Evolutionary conservation across 371 early-diverging fungal species (phyloP).

Genomic region (Haplosporangium sp.): DNA sequence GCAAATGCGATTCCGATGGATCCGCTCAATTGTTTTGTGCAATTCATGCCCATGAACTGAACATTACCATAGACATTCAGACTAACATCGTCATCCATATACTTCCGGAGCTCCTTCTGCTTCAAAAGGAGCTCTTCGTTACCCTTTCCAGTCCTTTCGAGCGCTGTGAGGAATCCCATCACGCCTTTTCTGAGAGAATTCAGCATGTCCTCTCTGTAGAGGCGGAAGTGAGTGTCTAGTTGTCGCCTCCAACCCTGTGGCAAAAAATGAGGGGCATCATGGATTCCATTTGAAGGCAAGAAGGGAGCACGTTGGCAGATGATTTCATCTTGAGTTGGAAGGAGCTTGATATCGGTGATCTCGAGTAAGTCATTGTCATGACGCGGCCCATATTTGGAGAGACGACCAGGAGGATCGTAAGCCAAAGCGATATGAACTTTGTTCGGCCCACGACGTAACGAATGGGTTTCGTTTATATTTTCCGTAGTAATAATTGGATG

Average conservation of each 20-base stretch:
- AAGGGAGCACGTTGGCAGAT: constrained; percentile 32
- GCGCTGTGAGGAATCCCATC: constrained; percentile 18
- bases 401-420: constrained; percentile 48
- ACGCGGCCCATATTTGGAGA: constrained; percentile 40
- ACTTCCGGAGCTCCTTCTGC: constrained; percentile 36
- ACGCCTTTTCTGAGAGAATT: constrained; percentile 41
- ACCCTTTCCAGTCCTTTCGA: constrained; percentile 12
- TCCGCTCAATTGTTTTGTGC: constrained; percentile 26
- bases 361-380: constrained; percentile 62
- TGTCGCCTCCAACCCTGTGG: constrained; percentile 59
- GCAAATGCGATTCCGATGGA: constrained; percentile 36
- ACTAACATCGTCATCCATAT: constrained; percentile 29
- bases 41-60: constrained; percentile 32
- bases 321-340: constrained; percentile 61
- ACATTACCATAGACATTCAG: constrained; percentile 55
- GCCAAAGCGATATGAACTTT: neutral
- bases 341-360: constrained; percentile 54
- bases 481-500: neutral
- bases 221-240: constrained; percentile 66
- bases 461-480: neutral
- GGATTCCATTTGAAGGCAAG: constrained; percentile 57
- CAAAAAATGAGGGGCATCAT: constrained; percentile 56
- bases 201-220: constrained; percentile 66
- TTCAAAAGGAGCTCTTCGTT: constrained; percentile 17
- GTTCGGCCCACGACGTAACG: constrained; percentile 9